phyloP scores from a whole-genome alignment of 306 rosid genomes.

The Spatholobus suberectus region DNA sequence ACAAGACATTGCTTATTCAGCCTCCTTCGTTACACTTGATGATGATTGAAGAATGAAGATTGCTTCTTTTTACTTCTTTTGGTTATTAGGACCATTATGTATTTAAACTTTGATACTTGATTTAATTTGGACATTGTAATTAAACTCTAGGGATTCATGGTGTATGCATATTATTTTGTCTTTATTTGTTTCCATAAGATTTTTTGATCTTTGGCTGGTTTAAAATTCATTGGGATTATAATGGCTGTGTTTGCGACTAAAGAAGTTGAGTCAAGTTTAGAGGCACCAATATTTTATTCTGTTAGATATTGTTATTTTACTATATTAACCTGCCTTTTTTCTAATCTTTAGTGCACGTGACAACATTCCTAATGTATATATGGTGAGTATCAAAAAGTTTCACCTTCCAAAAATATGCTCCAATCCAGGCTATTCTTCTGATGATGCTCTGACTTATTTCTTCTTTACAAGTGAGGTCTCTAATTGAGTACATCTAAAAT shows the following conservation, averaged over 20 bases:
- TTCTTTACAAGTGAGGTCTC: slow-evolving; percentile 76
- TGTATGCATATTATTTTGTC: too few species aligned
- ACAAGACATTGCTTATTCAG: too few species aligned
- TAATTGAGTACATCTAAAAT: slow-evolving; percentile 88
- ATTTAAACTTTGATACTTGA: too few species aligned
- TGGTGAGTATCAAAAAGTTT: slow-evolving; percentile 69
- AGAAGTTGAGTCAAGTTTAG: slow-evolving; percentile 74
- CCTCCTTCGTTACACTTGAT: too few species aligned
- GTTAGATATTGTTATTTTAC: slow-evolving; percentile 23
- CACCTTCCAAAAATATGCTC: slow-evolving; percentile 22
- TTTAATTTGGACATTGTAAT: too few species aligned
- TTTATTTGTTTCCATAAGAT: too few species aligned
- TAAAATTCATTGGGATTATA: slow-evolving; percentile 1
- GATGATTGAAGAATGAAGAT: too few species aligned
- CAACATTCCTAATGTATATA: slow-evolving; percentile 75
- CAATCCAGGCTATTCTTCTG: slow-evolving; percentile 22
- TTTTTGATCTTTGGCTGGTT: not conserved
- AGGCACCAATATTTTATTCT: slow-evolving; percentile 14
- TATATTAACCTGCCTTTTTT: slow-evolving; percentile 31
- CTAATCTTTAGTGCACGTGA: slow-evolving; percentile 73
- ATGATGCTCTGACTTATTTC: slow-evolving; percentile 34
- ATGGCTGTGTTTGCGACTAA: slow-evolving; percentile 51
- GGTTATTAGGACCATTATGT: too few species aligned
- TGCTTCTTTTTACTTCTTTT: too few species aligned
- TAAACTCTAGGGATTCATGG: too few species aligned